phyloP scores from a whole-genome alignment of 306 rosid species.

The Fagus sylvatica region DNA sequence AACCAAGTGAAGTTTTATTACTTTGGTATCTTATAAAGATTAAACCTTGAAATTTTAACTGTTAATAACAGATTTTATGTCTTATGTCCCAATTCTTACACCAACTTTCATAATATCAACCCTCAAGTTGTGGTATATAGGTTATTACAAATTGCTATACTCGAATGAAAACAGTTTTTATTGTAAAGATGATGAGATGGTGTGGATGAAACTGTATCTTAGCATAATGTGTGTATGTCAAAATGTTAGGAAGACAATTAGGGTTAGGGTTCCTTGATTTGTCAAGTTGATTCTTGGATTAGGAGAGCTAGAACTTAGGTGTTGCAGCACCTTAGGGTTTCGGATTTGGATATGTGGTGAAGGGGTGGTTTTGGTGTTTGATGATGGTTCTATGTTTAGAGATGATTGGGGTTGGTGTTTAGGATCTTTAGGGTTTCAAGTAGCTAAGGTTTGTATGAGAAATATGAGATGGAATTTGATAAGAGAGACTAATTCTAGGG shows the following conservation, averaged over 20 bases:
- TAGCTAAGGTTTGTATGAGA: too few species aligned
- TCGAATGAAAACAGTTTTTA: neutral
- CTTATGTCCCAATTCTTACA: neutral
- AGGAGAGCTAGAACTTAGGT: too few species aligned
- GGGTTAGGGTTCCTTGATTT: too few species aligned
- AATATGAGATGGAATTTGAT: too few species aligned
- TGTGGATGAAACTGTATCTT: neutral
- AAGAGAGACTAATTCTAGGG: too few species aligned
- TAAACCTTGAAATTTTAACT: neutral
- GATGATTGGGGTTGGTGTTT: too few species aligned
- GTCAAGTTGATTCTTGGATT: too few species aligned
- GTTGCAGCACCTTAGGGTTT: too few species aligned
- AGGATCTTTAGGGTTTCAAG: too few species aligned
- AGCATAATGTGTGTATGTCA: neutral
- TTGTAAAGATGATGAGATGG: neutral
- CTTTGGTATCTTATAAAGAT: neutral
- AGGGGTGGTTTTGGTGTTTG: too few species aligned
- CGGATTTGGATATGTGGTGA: too few species aligned
- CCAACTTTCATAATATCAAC: neutral
- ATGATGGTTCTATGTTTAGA: too few species aligned
- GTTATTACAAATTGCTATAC: neutral
- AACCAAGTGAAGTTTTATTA: neutral
- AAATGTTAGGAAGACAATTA: neutral
- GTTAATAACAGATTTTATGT: neutral
- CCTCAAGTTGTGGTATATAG: neutral